Base-by-base conservation (phyloP, 768 basidiomycete species). In the Coprinopsis strossmayeri region DNA sequence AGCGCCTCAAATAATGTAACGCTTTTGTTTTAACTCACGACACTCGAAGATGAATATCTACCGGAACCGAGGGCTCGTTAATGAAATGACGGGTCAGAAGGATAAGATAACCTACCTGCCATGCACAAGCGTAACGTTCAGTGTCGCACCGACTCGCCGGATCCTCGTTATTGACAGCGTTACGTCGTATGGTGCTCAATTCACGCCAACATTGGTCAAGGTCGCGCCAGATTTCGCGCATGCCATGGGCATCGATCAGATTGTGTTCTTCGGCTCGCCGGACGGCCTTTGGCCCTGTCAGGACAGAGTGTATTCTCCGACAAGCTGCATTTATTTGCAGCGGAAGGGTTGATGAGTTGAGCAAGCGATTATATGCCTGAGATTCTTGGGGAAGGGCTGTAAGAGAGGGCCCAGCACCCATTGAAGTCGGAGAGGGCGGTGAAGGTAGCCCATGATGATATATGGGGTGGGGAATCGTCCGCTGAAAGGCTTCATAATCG, bases 31-130 rank as follows among this genome's bases (percentile, higher is more conserved):
- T n/a, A n/a, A 78, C 84, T 72, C 62, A 86, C 84, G 77, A 62
- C 87, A 91, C 64, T 94, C 90, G 55, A 95, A 95, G 53, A 94
- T 82, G 65, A 89, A 92, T 47, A 91, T 87, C 82, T 88, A 59
- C 45, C 57, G 55, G 42, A 44, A 48, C 45, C 49, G 53, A 56
- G 52, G 35, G 53, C 50, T 54, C 25, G 55, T 51, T 55, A 40
- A 46, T 37, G 42, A 45, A 45, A 32, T 3, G 37, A 44, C 25
- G 45, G 44, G 34, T 39, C n/a, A n/a, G 21, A 26, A 45, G 41
- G 49, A 48, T 40, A 18, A 37, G 24, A 46, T 18, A 51, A 66
- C 78, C 55, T 59, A 91, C 84, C 77, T 89, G 86, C 91, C 92
- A 95, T 27, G 84, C 82, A 58, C 87, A 82, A 38, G 84, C 82